Base-by-base conservation (phyloP, 352 stramenopile species). In the Phytophthora tubulina region DNA sequence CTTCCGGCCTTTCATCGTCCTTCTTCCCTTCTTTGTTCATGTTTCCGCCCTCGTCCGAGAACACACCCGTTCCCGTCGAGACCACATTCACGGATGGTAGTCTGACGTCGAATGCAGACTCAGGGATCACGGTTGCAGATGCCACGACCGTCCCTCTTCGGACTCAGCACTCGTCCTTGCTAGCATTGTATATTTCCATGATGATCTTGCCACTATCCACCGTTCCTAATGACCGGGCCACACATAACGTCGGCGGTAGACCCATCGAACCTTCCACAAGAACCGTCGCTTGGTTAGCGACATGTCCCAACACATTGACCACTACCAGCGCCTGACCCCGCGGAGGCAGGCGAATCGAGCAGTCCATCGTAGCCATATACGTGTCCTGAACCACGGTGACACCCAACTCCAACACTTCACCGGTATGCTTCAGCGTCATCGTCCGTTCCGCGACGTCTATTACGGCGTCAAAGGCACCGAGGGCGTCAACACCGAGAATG, bases 371-470 rank as follows among this genome's bases (percentile, higher is more conserved):
- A 14, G 44, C 30, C 35, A 60, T 39, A 9, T 49, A 70, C 0
- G 63, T 36, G 7, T 59, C 45, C 0, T 64, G 51, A 6, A 70
- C 63, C 0, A 58, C 46, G 1, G 54, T 54, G 15, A 58, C 9
- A 7, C 63, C 63, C 27, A 70, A n/a, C 9, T 8, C 0, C 3
- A 64, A 30, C 13, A 49, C 46, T 6, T 64, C 63, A 2, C 13
- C 36, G 0, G 53, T 50, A 14, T n/a, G 3, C 11, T 71, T 64
- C 0, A 71, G 17, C 8, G 7, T 45, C 54, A 65, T 39, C 13
- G 6, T 54, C 11, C 48, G 45, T 0, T 63, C 54, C 1, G 38
- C 54, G 0, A 71, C 63, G 31, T 71, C 63, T 15, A 65, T 60
- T 1, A 65, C 53, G 1, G 54, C 63, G 1, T 38, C 53, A 13